A percentile compares a stretch with the other conserved stretches of the same genome.
These are phyloP conservation scores for Esteya vermicola DNA, from an alignment of 2,329 filamentous ascomycete genomes.

Conservation along the genomic window DNA sequence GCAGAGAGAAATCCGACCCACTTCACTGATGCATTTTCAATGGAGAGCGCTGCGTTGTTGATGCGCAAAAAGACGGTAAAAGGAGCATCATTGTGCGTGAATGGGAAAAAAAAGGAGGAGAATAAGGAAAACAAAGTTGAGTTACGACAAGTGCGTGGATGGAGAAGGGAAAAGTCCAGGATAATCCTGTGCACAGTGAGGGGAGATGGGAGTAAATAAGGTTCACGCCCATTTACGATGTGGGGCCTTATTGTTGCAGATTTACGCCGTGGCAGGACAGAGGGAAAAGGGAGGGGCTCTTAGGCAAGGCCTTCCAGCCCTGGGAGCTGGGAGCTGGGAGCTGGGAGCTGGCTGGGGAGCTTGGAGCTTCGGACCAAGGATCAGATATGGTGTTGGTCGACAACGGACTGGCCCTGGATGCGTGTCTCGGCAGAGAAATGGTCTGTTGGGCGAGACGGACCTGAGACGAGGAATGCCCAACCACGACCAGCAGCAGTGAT, in stretches of 20 bases:
- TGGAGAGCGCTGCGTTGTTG: neutral
- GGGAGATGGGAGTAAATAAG: slow-evolving; percentile 5
- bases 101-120: neutral
- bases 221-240: slow-evolving; percentile 8
- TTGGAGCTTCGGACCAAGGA: no score
- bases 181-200: neutral
- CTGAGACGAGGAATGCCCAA: no score
- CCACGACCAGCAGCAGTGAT: no score
- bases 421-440: neutral
- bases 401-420: no score
- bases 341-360: no score
- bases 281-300: slow-evolving; percentile 1
- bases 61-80: neutral
- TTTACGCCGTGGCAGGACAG: slow-evolving; percentile 4
- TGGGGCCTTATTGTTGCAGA: slow-evolving; percentile 11
- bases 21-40: neutral
- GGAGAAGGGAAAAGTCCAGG: neutral
- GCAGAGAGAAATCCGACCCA: neutral
- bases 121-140: neutral
- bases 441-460: no score
- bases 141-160: no score
- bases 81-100: neutral
- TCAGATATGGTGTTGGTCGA: no score
- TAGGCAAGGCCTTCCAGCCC: slow-evolving; percentile 1
- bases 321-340: no score